Conservation (phyloP, 2,329 filamentous ascomycete genomes). For the Mollisia scopiformis region DNA sequence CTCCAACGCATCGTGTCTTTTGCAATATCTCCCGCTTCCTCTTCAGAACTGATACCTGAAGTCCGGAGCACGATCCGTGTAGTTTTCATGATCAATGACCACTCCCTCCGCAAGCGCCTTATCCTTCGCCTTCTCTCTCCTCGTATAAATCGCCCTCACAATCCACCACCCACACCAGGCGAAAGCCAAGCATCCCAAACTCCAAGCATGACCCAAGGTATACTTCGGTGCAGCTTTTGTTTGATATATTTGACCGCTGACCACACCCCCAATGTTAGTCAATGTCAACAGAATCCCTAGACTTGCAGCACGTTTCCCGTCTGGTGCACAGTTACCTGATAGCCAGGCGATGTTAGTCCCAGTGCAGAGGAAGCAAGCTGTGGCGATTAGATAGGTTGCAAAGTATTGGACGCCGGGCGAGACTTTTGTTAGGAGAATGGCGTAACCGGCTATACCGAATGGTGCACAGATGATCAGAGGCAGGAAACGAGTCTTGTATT, state of each 20-base stretch:
- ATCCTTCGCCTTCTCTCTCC: conserved; percentile 11
- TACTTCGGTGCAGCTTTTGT: conserved; percentile 12
- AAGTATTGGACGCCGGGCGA: conserved; percentile 8
- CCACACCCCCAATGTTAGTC: conserved; percentile 13
- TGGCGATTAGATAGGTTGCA: conserved; percentile 12
- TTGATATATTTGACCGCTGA: conserved; percentile 12
- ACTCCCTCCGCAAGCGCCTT: conserved; percentile 8
- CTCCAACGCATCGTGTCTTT: too few relatives aligned
- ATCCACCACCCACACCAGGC: conserved; percentile 15
- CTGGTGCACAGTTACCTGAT: conserved; percentile 6
- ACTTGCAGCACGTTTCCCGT: conserved; percentile 14
- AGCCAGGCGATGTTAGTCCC: conserved; percentile 17
- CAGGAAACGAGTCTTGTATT: conserved; percentile 14
- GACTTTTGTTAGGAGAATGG: conserved; percentile 4
- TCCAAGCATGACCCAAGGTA: conserved; percentile 11
- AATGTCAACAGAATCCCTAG: conserved; percentile 3
- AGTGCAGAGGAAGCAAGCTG: conserved; percentile 12
- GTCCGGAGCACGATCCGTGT: conserved; percentile 7
- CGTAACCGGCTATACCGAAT: conserved; percentile 9
- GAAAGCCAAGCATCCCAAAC: conserved; percentile 7
- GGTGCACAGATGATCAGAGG: conserved; percentile 9
- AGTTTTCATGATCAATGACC: background rate
- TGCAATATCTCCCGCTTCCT: background rate
- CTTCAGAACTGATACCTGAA: conserved; percentile 12
- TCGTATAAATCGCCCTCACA: conserved; percentile 9